Evolutionary conservation across 805 yeast species (phyloP).

Genomic region (Komagataella pastoris): DNA sequence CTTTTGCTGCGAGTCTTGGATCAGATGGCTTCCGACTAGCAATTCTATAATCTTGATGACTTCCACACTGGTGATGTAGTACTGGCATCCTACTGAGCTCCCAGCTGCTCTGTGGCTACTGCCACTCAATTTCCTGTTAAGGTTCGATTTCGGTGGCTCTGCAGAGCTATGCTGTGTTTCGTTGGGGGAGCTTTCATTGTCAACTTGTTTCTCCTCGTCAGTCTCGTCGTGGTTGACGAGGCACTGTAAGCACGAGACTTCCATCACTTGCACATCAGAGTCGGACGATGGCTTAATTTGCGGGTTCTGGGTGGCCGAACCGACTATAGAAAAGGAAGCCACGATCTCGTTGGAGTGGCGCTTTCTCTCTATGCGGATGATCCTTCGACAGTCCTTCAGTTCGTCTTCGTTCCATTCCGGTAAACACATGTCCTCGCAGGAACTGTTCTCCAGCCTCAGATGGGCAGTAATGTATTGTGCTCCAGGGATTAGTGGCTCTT

Average conservation of each 20-base stretch:
- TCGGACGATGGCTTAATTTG: constrained; percentile 22
- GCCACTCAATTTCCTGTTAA: constrained; percentile 1
- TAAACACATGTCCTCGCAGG: constrained; percentile 32
- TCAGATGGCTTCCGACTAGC: constrained; percentile 32
- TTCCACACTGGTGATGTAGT: constrained; percentile 53
- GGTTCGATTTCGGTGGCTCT: neutral
- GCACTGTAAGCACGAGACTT: constrained; percentile 47
- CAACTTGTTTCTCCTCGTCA: constrained; percentile 13
- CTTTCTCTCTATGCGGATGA: constrained; percentile 40
- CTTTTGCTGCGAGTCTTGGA: constrained; percentile 32
- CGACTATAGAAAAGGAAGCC: constrained; percentile 37
- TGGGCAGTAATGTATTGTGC: constrained; percentile 30
- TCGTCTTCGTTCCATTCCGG: constrained; percentile 38
- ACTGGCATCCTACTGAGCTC: constrained; percentile 11
- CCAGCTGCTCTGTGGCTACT: constrained; percentile 1
- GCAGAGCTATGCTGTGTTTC: neutral
- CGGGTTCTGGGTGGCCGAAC: constrained; percentile 35
- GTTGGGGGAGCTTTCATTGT: neutral
- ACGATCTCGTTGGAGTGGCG: constrained; percentile 33
- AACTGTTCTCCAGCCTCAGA: constrained; percentile 29
- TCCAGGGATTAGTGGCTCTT: constrained; percentile 6
- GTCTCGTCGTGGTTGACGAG: constrained; percentile 15
- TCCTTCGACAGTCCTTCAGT: constrained; percentile 35
- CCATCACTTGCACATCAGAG: constrained; percentile 34
- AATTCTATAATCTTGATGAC: constrained; percentile 53